phyloP scores from a whole-genome alignment of 2,329 filamentous ascomycete species.

The Diplodia sapinea region DNA sequence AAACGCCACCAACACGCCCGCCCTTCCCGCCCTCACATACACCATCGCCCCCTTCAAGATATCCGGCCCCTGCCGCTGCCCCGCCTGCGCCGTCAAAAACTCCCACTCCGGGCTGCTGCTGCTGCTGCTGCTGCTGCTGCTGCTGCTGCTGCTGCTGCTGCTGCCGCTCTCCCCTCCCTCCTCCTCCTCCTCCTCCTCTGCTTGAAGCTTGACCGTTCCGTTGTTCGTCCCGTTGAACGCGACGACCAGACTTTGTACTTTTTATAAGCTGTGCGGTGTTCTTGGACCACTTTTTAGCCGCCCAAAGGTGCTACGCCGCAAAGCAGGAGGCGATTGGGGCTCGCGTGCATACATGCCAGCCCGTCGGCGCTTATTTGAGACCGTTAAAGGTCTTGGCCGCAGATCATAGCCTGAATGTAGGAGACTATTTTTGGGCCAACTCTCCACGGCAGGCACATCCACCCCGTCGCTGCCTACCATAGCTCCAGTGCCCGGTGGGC shows the following conservation, averaged over 20 bases:
- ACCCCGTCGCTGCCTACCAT: no score
- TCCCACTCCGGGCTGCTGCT: background rate
- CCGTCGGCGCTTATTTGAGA: no score
- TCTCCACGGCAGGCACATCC: no score
- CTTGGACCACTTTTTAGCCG: background rate
- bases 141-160: no score
- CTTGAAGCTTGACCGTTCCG: constrained; percentile 3
- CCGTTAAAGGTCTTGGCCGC: no score
- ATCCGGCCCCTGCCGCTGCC: background rate
- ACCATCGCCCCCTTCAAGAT: constrained; percentile 24
- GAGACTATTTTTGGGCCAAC: no score
- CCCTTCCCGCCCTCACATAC: constrained; percentile 7
- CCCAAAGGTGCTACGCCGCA: background rate
- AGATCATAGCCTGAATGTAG: no score
- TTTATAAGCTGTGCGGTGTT: no score
- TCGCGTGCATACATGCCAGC: no score
- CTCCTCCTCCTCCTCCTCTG: background rate
- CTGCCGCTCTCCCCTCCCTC: no score
- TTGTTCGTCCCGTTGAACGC: constrained; percentile 12
- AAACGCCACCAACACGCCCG: constrained; percentile 10
- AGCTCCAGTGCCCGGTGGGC: no score
- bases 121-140: no score
- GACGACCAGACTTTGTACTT: background rate
- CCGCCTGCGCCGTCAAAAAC: background rate
- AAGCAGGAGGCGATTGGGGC: background rate